These are phyloP conservation scores for Xylariomycetidae sp. DNA, from an alignment of 2,329 filamentous ascomycete genomes.

Conservation along the genomic window DNA sequence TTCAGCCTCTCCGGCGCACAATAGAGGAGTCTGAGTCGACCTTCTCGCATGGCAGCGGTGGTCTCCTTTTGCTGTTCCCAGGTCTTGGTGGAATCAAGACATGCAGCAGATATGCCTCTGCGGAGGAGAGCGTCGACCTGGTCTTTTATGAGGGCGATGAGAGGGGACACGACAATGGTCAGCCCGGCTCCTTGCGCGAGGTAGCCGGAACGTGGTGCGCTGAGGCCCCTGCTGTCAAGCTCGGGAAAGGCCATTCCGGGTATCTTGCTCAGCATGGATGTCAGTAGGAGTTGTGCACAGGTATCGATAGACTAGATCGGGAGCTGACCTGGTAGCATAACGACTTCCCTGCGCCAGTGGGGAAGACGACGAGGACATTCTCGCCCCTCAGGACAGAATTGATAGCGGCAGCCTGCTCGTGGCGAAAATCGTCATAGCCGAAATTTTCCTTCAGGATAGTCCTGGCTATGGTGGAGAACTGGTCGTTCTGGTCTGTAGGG, in stretches of 20 bases:
- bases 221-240: slow-evolving; percentile 28
- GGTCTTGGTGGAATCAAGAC: slow-evolving; percentile 52
- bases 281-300: background rate
- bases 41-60: slow-evolving; percentile 34
- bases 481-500: too few species aligned
- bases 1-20: slow-evolving; percentile 57
- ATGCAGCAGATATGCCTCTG: slow-evolving; percentile 47
- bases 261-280: slow-evolving; percentile 27
- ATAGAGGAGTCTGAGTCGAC: slow-evolving; percentile 49
- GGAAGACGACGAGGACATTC: slow-evolving; percentile 40
- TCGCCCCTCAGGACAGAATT: slow-evolving; percentile 31
- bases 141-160: slow-evolving; percentile 58
- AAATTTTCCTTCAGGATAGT: slow-evolving; percentile 34
- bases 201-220: slow-evolving; percentile 2
- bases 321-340: slow-evolving; percentile 40
- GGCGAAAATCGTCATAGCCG: slow-evolving; percentile 34
- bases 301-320: background rate
- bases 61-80: slow-evolving; percentile 39
- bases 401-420: slow-evolving; percentile 41
- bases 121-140: slow-evolving; percentile 51
- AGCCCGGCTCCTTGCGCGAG: slow-evolving; percentile 36
- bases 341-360: slow-evolving; percentile 46
- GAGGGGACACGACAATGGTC: slow-evolving; percentile 51
- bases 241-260: slow-evolving; percentile 42
- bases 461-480: slow-evolving; percentile 6